A percentile compares a stretch with the other conserved stretches of the same genome.
Conservation (phyloP, 495 filamentous ascomycete species). For the Penicillium diatomitis region DNA sequence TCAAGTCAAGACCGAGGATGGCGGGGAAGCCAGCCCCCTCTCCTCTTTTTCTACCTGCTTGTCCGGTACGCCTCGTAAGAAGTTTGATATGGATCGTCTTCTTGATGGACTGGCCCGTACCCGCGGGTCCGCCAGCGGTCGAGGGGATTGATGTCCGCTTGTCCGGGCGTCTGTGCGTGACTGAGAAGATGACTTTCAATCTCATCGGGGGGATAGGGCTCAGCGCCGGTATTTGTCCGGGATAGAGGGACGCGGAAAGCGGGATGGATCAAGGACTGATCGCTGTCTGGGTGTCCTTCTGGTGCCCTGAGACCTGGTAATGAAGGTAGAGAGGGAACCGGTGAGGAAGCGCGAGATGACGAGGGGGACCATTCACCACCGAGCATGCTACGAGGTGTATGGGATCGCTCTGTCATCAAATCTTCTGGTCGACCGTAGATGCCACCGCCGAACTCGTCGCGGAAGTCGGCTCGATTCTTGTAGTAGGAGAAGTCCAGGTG, state of each 20-base stretch:
- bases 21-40: not conserved
- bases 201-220: conserved; percentile 33
- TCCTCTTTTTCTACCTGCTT: conserved; percentile 6
- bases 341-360: conserved; percentile 41
- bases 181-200: conserved; percentile 37
- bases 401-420: conserved; percentile 51
- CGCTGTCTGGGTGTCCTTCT: conserved; percentile 19
- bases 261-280: conserved; percentile 25
- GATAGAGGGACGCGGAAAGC: conserved; percentile 28
- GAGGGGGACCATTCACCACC: conserved; percentile 32
- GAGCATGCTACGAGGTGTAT: conserved; percentile 51
- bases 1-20: not conserved
- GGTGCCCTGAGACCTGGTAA: conserved; percentile 19
- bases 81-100: conserved; percentile 25
- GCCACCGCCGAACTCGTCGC: conserved; percentile 74
- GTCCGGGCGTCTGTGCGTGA: conserved; percentile 31
- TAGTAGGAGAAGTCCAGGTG: conserved; percentile 91
- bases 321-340: conserved; percentile 27
- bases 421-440: conserved; percentile 64
- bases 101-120: conserved; percentile 39
- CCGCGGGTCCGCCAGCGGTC: conserved; percentile 41
- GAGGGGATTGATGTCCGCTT: conserved; percentile 18
- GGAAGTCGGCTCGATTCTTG: conserved; percentile 83
- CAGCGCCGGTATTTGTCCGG: conserved; percentile 18
- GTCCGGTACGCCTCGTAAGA: conserved; percentile 36